A percentile compares a stretch with the other conserved stretches of the same genome.
Conservation (phyloP, 768 basidiomycete genomes). For the Macrolepiota fuliginosa region DNA sequence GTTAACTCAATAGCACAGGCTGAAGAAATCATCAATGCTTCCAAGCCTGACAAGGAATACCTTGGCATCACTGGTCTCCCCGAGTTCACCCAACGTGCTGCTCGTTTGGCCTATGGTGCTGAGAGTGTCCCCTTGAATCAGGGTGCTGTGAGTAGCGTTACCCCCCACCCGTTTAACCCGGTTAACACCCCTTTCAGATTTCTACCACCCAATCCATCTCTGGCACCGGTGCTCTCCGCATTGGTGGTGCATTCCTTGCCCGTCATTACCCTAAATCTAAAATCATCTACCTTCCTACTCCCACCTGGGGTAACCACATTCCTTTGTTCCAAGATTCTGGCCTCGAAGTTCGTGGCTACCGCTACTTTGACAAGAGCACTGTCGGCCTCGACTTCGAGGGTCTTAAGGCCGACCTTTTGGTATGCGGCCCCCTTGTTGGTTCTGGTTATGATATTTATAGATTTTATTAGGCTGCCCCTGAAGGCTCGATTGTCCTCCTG, state of each 20-base stretch:
- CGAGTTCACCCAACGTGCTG: conserved; percentile 82
- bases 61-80: conserved; percentile 91
- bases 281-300: conserved; percentile 86
- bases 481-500: conserved; percentile 81
- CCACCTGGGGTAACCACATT: conserved; percentile 98
- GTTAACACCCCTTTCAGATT: conserved; percentile 44
- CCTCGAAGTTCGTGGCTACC: conserved; percentile 87
- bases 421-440: conserved; percentile 29
- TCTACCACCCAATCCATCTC: conserved; percentile 93
- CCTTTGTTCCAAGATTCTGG: conserved; percentile 94
- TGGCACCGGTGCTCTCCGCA: conserved; percentile 95
- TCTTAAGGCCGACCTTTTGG: conserved; percentile 83
- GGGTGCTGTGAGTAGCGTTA: conserved; percentile 56
- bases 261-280: conserved; percentile 86
- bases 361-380: conserved; percentile 91
- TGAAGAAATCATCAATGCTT: conserved; percentile 65
- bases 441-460: conserved; percentile 6
- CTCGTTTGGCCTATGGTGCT: conserved; percentile 87
- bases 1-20: conserved; percentile 45
- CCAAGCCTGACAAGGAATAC: conserved; percentile 89
- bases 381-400: conserved; percentile 92
- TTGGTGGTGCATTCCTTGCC: conserved; percentile 90
- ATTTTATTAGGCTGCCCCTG: conserved; percentile 57
- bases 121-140: conserved; percentile 71
- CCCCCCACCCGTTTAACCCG: conserved; percentile 6